Evolutionary conservation across 106 monocot species (phyloP), one percentile per base, ranked within the genome.

Genomic region (Acorus gramineus): DNA sequence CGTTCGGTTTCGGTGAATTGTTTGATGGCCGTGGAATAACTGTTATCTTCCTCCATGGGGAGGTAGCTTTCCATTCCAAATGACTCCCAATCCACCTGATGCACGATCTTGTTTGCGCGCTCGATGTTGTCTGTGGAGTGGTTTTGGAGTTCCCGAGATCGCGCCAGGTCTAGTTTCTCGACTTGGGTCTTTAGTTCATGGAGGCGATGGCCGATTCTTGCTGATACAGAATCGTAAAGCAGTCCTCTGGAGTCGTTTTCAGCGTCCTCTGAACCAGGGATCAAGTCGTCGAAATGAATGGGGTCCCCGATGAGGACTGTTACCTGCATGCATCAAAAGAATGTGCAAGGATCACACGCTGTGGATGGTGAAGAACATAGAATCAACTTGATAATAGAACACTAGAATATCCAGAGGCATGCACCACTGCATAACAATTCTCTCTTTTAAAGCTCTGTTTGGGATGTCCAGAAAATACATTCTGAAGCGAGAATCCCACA

Each of bases 11-110:
- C 14, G 6, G 47, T 42, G 2, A 52, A 3, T 59, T 45, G 70
- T 52, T 50, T 73, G 12, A 7, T 7, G 47, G 9, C 3, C 47
- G 57, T 44, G 3, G 13, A 50, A 1, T 28, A 28, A 28, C 28
- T 28, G 28, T 28, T 28, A 28, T 74, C 78, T 5, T 77, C 72
- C 10, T 65, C 60, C 11, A 71, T 65, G 6, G 52, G 63, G 0
- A 72, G 42, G 49, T 65, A 2, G 8, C 49, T 74, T 61, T 55
- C 83, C 53, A 89, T 81, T 58, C 93, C 85, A 53, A 93, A 89
- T 64, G 82, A 78, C 66, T 89, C 93, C 93, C 93, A 93, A 58
- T 93, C 93, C 3, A 86, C 83, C 59, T 86, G 85, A 55, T 86
- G 83, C 85, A 82, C 86, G 47, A 90, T 68, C 52, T 53, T 45